A percentile compares a stretch with the other conserved stretches of the same genome.
Conservation (phyloP, 306 rosid species). For the Cucurbita maxima region DNA sequence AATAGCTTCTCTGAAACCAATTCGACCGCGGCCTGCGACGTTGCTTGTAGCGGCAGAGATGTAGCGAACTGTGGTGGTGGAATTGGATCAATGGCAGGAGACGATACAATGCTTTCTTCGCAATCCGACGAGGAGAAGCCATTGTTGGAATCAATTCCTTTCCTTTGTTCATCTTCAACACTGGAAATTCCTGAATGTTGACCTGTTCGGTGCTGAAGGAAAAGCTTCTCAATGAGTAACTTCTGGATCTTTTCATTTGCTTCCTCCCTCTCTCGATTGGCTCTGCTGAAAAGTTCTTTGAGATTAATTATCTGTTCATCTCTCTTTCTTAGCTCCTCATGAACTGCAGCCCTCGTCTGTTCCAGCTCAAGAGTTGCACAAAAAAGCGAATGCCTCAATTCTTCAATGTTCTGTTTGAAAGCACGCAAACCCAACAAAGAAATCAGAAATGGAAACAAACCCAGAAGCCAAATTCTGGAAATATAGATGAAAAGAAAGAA, state of each 20-base stretch:
- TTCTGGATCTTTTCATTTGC: slow-evolving; percentile 54
- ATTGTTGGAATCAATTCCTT: slow-evolving; percentile 63
- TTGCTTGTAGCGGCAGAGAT: not conserved
- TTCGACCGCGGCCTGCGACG: slow-evolving; percentile 19
- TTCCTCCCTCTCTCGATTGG: slow-evolving; percentile 73
- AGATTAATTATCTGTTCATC: slow-evolving; percentile 57
- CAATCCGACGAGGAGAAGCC: slow-evolving; percentile 79
- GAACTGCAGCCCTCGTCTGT: slow-evolving; percentile 50
- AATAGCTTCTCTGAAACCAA: slow-evolving; percentile 44
- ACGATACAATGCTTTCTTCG: slow-evolving; percentile 96
- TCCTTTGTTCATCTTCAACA: slow-evolving; percentile 83
- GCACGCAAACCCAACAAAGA: not conserved
- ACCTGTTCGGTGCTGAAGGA: slow-evolving; percentile 32
- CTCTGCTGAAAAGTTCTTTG: slow-evolving; percentile 48
- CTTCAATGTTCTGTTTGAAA: slow-evolving; percentile 57
- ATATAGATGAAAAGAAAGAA: not conserved
- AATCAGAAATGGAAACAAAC: not conserved
- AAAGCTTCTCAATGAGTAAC: slow-evolving; percentile 43
- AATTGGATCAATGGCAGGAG: slow-evolving; percentile 51
- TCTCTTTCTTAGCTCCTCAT: slow-evolving; percentile 71
- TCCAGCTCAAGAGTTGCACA: slow-evolving; percentile 66
- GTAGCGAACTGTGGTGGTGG: slow-evolving; percentile 27
- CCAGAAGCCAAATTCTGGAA: slow-evolving; percentile 5
- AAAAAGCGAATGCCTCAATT: slow-evolving; percentile 49
- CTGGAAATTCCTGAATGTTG: slow-evolving; percentile 80